Base-by-base conservation (phyloP, 768 basidiomycete genomes). In the Amanita rimosa region DNA sequence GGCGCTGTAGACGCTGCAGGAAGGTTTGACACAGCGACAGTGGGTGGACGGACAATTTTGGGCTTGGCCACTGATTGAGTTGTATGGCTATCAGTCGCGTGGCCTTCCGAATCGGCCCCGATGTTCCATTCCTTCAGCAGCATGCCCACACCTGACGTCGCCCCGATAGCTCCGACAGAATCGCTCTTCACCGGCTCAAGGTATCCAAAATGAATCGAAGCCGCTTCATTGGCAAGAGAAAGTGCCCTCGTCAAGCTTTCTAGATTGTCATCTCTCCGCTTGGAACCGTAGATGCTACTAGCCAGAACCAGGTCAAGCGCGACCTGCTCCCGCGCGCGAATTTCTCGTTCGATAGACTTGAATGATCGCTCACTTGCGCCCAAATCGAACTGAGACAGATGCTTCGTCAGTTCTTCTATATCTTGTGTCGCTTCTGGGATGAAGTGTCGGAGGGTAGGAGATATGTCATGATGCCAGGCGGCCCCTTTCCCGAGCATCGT, bases 51-150 rank as follows among this genome's bases (percentile, higher is more conserved):
- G 50, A 67, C 66, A 4, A 53, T 29, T 27, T 16, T 16, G 47
- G 47, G 40, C 22, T 55, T 49, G 0, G 43, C 29, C 27, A 29
- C 40, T 36, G 33, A 19, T 16, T 31, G 48, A 13, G 22, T 29
- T 27, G 47, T 13, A 21, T 46, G 13, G 17, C 14, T 19, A 29
- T 29, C 48, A 26, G 52, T 59, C 22, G 60, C 55, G 39, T 53
- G 59, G 5, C 69, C 58, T 2, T 67, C 61, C 3, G 78, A 75
- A 60, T 79, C 67, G 2, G 64, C 53, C 10, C 81, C 78, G 19
- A 76, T 52, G 44, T 76, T 69, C 87, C 87, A 90, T 37, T 84
- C 82, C 49, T 74, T 71, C 48, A 90, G 61, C 35, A 90, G 68
- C 17, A 81, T 66, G 24, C 81, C 71, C 8, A 83, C 78, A 2